Conservation (phyloP, 2,329 filamentous ascomycete genomes). For the Xylaria polymorpha region DNA sequence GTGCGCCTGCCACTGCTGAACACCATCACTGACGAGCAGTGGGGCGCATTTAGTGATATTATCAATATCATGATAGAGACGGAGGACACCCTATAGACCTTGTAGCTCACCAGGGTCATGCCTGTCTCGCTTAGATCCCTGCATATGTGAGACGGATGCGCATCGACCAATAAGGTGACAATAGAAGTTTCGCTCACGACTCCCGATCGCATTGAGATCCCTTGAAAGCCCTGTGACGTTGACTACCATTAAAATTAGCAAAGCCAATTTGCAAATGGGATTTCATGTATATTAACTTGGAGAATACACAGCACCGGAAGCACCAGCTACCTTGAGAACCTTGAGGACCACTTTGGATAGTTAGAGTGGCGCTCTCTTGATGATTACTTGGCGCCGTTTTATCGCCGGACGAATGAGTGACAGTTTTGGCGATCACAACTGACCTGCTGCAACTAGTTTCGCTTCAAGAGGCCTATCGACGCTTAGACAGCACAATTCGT, state of each 20-base stretch:
- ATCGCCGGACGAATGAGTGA: slow-evolving; percentile 10
- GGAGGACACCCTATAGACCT: slow-evolving; percentile 36
- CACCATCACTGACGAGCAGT: slow-evolving; percentile 38
- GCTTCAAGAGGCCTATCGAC: slow-evolving; percentile 27
- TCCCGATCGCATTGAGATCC: slow-evolving; percentile 29
- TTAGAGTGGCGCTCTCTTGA: slow-evolving; percentile 24
- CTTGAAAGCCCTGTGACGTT: slow-evolving; percentile 33
- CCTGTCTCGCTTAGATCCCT: slow-evolving; percentile 35
- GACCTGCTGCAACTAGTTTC: slow-evolving; percentile 17
- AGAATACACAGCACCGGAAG: slow-evolving; percentile 8
- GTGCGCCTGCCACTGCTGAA: slow-evolving; percentile 37
- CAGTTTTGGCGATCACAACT: slow-evolving; percentile 29
- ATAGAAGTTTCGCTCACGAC: slow-evolving; percentile 32
- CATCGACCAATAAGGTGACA: slow-evolving; percentile 34
- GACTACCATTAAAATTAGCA: slow-evolving; percentile 23
- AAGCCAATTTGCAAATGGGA: slow-evolving; percentile 25
- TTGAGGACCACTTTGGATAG: slow-evolving; percentile 20
- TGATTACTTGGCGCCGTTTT: slow-evolving; percentile 20
- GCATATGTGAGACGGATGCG: slow-evolving; percentile 32
- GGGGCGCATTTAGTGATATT: slow-evolving; percentile 33
- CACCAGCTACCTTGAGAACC: background rate
- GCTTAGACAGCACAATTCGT: slow-evolving; percentile 18
- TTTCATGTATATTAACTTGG: slow-evolving; percentile 28
- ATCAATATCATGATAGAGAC: slow-evolving; percentile 37
- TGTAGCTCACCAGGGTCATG: slow-evolving; percentile 30